A percentile compares a stretch with the other conserved stretches of the same genome.
phyloP scores from a whole-genome alignment of 495 filamentous ascomycete species.

The Neurospora pannonica region DNA sequence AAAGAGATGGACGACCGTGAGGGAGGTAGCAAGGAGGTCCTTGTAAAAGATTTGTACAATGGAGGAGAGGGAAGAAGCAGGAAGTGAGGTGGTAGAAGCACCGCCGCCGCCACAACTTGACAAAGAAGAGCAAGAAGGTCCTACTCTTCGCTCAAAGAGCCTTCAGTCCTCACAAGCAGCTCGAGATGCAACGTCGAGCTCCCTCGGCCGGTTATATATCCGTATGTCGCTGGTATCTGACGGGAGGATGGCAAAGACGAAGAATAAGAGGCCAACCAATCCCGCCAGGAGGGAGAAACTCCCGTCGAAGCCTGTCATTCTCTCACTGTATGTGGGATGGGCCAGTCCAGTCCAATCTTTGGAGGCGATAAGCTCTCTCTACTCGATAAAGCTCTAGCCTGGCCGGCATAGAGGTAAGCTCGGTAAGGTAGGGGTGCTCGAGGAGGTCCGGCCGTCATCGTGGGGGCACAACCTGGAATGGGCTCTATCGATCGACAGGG shows the following conservation, averaged over 20 bases:
- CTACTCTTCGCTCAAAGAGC: background rate
- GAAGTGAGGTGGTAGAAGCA: too few relatives aligned
- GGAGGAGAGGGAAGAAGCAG: too few relatives aligned
- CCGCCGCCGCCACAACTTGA: background rate
- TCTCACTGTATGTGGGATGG: background rate
- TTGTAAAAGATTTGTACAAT: background rate
- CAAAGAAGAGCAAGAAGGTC: background rate
- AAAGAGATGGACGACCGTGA: background rate
- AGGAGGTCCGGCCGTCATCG: background rate
- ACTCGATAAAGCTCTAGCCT: background rate
- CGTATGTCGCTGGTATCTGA: background rate
- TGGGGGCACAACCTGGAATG: background rate
- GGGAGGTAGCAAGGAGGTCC: background rate
- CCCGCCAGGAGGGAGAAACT: background rate
- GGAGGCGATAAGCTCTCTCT: background rate
- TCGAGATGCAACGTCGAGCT: background rate
- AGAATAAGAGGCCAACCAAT: background rate
- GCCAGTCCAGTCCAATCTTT: background rate
- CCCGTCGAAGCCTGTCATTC: background rate
- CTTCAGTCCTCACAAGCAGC: background rate
- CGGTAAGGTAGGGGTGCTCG: background rate
- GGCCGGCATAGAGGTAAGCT: background rate
- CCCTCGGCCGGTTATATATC: background rate
- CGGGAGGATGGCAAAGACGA: background rate
- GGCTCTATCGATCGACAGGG: background rate